These are phyloP conservation scores for Pythium grandisporangium DNA, from an alignment of 352 stramenopile species.

Conservation along the genomic window DNA sequence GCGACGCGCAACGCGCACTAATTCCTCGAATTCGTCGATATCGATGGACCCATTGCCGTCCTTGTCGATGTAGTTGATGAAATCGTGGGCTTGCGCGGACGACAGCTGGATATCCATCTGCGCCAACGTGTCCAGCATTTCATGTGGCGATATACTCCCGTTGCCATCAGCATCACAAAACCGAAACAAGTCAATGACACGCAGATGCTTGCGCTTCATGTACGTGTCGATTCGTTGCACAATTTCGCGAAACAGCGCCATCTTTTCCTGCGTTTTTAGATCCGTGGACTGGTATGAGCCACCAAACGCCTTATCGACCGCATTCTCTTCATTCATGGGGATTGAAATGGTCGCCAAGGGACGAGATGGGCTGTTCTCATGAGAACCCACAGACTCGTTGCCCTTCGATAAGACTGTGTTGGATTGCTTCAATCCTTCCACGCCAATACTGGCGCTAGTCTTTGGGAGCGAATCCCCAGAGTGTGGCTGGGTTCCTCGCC, in stretches of 20 bases:
- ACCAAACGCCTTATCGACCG: slow-evolving; percentile 31
- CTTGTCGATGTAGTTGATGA: slow-evolving; percentile 76
- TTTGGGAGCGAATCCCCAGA: too few relatives aligned
- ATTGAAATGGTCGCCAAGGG: slow-evolving; percentile 7
- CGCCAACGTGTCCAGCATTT: slow-evolving; percentile 78
- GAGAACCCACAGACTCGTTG: too few relatives aligned
- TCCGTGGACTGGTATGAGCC: slow-evolving; percentile 56
- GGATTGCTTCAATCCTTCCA: too few relatives aligned
- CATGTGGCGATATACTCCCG: slow-evolving; percentile 62
- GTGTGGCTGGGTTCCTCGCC: too few relatives aligned
- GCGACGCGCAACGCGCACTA: slow-evolving; percentile 59
- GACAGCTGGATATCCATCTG: slow-evolving; percentile 81
- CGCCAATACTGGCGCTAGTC: too few relatives aligned
- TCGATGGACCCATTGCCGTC: slow-evolving; percentile 80
- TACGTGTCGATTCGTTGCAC: slow-evolving; percentile 75
- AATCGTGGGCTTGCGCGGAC: slow-evolving; percentile 46
- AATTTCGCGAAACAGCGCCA: slow-evolving; percentile 62
- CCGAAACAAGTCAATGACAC: slow-evolving; percentile 80
- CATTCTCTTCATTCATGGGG: not conserved
- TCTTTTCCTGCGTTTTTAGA: slow-evolving; percentile 54
- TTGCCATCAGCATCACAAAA: slow-evolving; percentile 78
- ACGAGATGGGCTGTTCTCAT: too few relatives aligned
- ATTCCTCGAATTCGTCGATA: slow-evolving; percentile 78
- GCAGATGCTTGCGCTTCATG: slow-evolving; percentile 78
- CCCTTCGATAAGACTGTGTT: too few relatives aligned